Evolutionary conservation across 2,329 filamentous ascomycete genomes (phyloP), one percentile per base, ranked within the genome.

Genomic region (Xylariaceae sp.): DNA sequence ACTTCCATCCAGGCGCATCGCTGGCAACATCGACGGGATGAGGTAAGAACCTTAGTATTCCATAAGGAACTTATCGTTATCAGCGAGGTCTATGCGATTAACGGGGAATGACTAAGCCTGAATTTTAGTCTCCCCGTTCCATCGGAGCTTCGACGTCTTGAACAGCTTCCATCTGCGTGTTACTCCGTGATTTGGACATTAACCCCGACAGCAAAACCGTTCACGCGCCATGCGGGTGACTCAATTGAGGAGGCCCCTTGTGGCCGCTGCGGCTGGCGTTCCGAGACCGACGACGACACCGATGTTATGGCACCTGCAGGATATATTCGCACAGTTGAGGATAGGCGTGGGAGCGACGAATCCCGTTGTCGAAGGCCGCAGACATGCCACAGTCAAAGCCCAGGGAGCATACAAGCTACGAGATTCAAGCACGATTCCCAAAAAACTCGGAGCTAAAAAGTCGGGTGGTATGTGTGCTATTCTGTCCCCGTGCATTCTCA

Each of bases 401-500:
- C 84, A 86, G 73, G 83, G 83, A 70, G 80, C 80, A 47, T 85
- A 86, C 72, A 95, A 88, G 66, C 68, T 83, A 63, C 76, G 76
- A 63, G 76, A 76, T 65, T 80, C 82, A 71, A 79, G 77, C 68
- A 81, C 80, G 21, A 77, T 83, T 56, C 76, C 80, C 29, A 96
- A 96, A 76, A 90, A 96, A 70, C 76, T 99, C 62, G 94, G 94
- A 63, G 92, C 92, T 5, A 99, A 99, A 80, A 90, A 92, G 73
- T 86, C 87, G 16, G 90, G 89, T 71, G 92, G 89, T 88, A 77
- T 41, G 82, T 76, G n/a, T 41, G 2, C 18, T 10, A 44, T 19
- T 19, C 10, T 34, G 18, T 41, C 19, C 8, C 15, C 18, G 0
- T 40, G 22, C 13, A 19, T 50, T n/a, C 18, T 18, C n/a, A 34